Conservation (phyloP, 169 alveolate genomes). For the Plasmodium adleri region DNA sequence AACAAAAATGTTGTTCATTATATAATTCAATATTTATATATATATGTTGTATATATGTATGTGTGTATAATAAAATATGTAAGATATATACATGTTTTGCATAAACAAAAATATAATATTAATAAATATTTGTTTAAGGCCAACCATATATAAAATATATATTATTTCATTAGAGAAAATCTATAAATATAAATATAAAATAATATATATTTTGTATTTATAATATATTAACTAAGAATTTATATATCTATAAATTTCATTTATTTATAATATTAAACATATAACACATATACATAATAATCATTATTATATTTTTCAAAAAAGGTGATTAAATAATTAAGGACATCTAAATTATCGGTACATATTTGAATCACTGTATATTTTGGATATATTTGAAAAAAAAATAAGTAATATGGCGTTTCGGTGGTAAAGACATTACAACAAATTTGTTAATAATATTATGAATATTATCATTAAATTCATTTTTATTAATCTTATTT, state of each 20-base stretch:
- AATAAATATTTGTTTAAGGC: too few relatives aligned
- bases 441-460: conserved; percentile 28
- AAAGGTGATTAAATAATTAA: conserved; percentile 54
- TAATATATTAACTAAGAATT: too few relatives aligned
- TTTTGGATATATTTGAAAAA: conserved; percentile 35
- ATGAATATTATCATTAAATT: background rate
- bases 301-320: conserved; percentile 49
- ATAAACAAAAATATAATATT: too few relatives aligned
- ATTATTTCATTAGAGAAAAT: too few relatives aligned
- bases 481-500: background rate
- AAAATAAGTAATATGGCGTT: conserved; percentile 56
- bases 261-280: background rate
- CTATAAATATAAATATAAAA: too few relatives aligned
- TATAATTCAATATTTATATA: too few relatives aligned
- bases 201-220: too few relatives aligned
- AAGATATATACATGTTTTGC: too few relatives aligned
- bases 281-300: background rate
- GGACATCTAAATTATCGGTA: conserved; percentile 49
- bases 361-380: conserved; percentile 69
- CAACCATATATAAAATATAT: too few relatives aligned
- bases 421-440: conserved; percentile 69
- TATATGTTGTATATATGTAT: too few relatives aligned
- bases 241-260: background rate
- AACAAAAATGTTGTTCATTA: too few relatives aligned
- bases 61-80: too few relatives aligned